Evolutionary conservation across 306 rosid genomes (phyloP), one percentile per base, ranked within the genome.

Genomic region (Trifolium fragiferum): DNA sequence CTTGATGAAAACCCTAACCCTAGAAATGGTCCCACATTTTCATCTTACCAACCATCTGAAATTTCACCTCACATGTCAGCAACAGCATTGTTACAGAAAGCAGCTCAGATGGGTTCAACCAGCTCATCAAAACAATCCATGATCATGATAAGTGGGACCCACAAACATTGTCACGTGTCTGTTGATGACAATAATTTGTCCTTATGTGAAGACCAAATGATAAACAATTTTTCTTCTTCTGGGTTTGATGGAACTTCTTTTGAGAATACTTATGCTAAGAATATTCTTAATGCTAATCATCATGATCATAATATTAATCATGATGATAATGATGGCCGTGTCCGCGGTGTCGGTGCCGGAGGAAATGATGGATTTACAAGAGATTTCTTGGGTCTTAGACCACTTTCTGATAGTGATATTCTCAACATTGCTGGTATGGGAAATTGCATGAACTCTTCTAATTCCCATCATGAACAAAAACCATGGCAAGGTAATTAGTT

Each of bases 51-150:
- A 38, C 10, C 60, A 20, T 54, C 30, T 51, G 68, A 81, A 35
- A 8, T 25, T 38, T 85, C 93, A 27, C 82, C 95, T 3, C 92
- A 90, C 84, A 88, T 94, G 93, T 92, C 99, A 71, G 99, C 99
- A 77, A 92, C 97, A 62, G 99, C 97, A 47, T 82, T 94, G 89
- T 89, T 94, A 11, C 99, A 94, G 87, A 92, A 92, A 81, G 97
- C 99, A 75, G 92, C 99, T 58, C 92, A 92, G 76, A 90, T 94
- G 90, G 98, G 98, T 66, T 86, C 97, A 68, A 90, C 40, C 73
- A 54, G 33, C 76, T 68, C 83, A 30, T 53, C 64, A 59, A 32
- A 20, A 23, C 40, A 66, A n/a, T 14, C 60, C 60, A 54, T 54
- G 55, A 49, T 49, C 78, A 74, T 84, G 74, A 63, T 63, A 4